Conservation (phyloP, 2,329 filamentous ascomycete genomes). For the Colletotrichum trifolii region DNA sequence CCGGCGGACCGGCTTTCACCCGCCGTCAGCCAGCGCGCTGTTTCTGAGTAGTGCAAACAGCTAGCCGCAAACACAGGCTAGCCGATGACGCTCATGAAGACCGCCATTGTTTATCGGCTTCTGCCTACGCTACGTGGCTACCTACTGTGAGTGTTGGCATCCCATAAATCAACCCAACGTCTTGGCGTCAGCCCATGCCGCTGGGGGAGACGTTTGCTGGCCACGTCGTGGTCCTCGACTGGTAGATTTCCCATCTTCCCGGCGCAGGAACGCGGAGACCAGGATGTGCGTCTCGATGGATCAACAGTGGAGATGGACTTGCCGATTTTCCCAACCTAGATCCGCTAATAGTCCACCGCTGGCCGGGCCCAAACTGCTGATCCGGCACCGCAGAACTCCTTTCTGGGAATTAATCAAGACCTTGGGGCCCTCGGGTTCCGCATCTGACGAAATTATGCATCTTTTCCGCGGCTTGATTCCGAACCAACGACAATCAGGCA, state of each 20-base stretch:
- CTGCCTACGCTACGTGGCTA: conserved; percentile 8
- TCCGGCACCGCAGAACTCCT: conserved; percentile 5
- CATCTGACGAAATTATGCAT: conserved; percentile 22
- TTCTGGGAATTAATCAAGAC: conserved; percentile 6
- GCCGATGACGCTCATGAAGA: conserved; percentile 17
- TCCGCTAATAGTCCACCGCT: background rate
- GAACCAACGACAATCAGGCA: background rate
- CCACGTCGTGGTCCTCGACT: no score
- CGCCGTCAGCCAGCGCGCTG: conserved; percentile 1
- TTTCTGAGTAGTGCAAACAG: conserved; percentile 19
- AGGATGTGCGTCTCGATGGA: conserved; percentile 22
- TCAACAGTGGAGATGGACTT: conserved; percentile 9
- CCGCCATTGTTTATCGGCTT: background rate
- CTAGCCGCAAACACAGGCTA: background rate
- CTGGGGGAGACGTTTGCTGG: background rate
- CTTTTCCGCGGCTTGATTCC: conserved; percentile 9
- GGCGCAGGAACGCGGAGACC: conserved; percentile 19
- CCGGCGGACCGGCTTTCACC: conserved; percentile 9
- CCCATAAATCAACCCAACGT: background rate
- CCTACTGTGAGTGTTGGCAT: background rate
- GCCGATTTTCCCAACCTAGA: conserved; percentile 17
- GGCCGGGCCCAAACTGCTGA: conserved; percentile 4
- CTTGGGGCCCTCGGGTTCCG: conserved; percentile 14
- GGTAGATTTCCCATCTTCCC: background rate
- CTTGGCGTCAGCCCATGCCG: conserved; percentile 19